These are phyloP conservation scores for Globisporangium okanoganense DNA, from an alignment of 352 stramenopile species.

Conservation along the genomic window DNA sequence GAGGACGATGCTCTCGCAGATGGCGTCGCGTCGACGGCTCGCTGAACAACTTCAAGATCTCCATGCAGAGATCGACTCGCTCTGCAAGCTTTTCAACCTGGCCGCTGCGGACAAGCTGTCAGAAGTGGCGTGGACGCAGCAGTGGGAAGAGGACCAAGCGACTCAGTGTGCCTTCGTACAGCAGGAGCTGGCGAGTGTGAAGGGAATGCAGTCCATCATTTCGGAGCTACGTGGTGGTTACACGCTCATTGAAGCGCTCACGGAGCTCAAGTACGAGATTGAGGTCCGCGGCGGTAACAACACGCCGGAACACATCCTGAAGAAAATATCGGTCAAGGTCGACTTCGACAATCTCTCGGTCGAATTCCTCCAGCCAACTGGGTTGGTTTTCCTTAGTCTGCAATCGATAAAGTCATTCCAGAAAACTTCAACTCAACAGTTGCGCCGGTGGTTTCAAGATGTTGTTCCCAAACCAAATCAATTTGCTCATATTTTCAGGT, in stretches of 20 bases:
- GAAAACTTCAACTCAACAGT: no score
- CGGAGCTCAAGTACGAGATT: background rate
- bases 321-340: no score
- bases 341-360: no score
- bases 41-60: background rate
- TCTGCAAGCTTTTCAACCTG: background rate
- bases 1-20: background rate
- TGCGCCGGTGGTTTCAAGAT: no score
- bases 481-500: no score
- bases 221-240: background rate
- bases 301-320: background rate
- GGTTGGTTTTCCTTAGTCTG: no score
- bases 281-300: background rate
- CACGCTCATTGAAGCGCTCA: constrained; percentile 4
- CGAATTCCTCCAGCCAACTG: no score
- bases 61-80: background rate
- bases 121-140: background rate
- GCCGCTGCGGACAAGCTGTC: background rate
- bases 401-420: no score
- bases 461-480: no score
- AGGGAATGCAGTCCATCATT: background rate
- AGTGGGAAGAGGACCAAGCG: background rate
- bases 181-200: background rate
- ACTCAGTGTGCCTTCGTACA: background rate
- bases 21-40: background rate